Evolutionary conservation across 257 asterid genomes (phyloP), one percentile per base, ranked within the genome.

Genomic region (Leonotis leonurus): DNA sequence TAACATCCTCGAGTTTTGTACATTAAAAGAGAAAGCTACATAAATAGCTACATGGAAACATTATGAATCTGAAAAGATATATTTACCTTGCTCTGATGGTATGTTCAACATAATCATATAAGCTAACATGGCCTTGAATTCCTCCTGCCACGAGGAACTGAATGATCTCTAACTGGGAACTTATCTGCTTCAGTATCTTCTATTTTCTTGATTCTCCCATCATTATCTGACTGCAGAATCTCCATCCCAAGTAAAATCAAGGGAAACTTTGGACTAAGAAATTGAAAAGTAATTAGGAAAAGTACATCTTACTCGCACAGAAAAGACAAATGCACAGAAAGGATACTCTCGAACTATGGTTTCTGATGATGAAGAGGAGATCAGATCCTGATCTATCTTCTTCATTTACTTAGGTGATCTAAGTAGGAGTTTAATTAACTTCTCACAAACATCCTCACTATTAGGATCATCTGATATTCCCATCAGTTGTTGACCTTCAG

Each of bases 81-180:
- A 30, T 51, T 75, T 77, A 93, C 99, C 99, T 89, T 67, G 77
- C 65, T 77, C 75, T 85, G 78, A 93, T 93, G 49, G 80, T 85
- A 37, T 76, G 77, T 69, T 93, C 96, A 49, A 87, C 91, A 70
- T 87, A 93, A 59, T 89, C 95, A 41, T 83, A 85, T 13, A 93
- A 78, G 77, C 86, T 83, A 70, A 85, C 43, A 44, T 75, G 85
- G 49, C 97, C 96, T 58, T 89, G 90, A 69, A 93, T 75, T 65
- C 99, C 99, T 67, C 97, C 99, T 56, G 80, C 96, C 7, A 87
- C 87, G 45, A 89, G 84, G 77, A 75, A 93, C 75, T 93, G 97
- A 68, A 87, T 80, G 70, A 93, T 85, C 80, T 93, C 95, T 35
- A 89, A 59, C 68, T 87, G 72, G 72, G 96, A 79, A 81, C 97